Evolutionary conservation across 495 filamentous ascomycete species (phyloP).

Genomic region (Lichina pygmaea): DNA sequence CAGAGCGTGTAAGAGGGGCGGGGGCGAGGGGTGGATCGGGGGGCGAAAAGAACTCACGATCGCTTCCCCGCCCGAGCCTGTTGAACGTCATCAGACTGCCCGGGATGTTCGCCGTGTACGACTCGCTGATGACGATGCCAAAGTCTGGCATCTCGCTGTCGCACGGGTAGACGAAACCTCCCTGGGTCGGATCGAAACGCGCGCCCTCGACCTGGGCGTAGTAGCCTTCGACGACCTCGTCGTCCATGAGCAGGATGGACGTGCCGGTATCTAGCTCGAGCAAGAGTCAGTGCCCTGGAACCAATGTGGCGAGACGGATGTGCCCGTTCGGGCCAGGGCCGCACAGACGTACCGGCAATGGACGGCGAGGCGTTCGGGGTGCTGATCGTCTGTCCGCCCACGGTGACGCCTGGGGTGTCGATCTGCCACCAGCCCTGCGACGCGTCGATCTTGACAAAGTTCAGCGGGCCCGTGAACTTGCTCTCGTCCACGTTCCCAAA

Average conservation of each 20-base stretch:
- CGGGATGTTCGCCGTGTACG: constrained; percentile 32
- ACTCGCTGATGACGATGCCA: constrained; percentile 31
- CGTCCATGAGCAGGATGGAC: constrained; percentile 13
- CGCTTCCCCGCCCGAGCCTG: constrained; percentile 18
- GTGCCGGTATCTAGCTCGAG: constrained; percentile 14
- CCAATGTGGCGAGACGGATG: no score
- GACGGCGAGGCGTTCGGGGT: constrained; percentile 8
- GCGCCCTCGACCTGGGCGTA: constrained; percentile 22
- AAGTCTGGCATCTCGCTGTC: constrained; percentile 32
- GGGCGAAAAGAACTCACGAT: background rate
- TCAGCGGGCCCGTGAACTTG: constrained; percentile 36
- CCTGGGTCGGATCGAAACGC: constrained; percentile 16
- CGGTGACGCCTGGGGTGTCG: constrained; percentile 24
- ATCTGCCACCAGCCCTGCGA: constrained; percentile 56
- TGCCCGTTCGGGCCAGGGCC: no score
- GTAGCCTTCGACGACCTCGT: constrained; percentile 11
- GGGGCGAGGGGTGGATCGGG: background rate
- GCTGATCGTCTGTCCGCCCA: constrained; percentile 18
- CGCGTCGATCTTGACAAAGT: constrained; percentile 34
- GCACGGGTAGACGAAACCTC: constrained; percentile 45
- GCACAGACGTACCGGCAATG: constrained; percentile 10
- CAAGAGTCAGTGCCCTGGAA: constrained; percentile 1
- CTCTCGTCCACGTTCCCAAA: constrained; percentile 43
- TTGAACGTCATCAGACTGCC: constrained; percentile 41
- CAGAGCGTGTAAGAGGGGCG: constrained; percentile 13